Evolutionary conservation across 2,329 filamentous ascomycete genomes (phyloP).

Genomic region (Botrytis elliptica): DNA sequence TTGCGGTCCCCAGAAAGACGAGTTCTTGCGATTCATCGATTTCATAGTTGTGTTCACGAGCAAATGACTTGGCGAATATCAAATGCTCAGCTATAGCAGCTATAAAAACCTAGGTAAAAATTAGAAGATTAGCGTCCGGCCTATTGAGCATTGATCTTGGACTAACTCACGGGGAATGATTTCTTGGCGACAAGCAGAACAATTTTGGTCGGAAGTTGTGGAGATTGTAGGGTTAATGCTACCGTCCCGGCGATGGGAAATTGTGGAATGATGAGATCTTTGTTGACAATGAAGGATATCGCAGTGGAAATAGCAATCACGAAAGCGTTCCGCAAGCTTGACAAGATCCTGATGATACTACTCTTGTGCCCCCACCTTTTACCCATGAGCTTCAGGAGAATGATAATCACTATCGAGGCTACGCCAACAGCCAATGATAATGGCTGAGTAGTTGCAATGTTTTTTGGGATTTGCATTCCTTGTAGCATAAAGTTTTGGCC

Average conservation of each 20-base stretch:
- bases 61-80: slow-evolving; percentile 63
- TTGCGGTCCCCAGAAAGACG: slow-evolving; percentile 60
- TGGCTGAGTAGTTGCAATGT: slow-evolving; percentile 2
- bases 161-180: slow-evolving; percentile 46
- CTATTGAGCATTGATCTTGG: too few relatives aligned
- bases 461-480: not conserved
- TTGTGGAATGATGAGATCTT: not conserved
- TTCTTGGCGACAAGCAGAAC: not conserved
- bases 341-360: not conserved
- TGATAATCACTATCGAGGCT: not conserved
- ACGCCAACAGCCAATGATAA: slow-evolving; percentile 17
- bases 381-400: not conserved
- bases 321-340: slow-evolving; percentile 3
- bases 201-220: not conserved
- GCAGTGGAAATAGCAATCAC: slow-evolving; percentile 6
- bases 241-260: not conserved
- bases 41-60: slow-evolving; percentile 59
- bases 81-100: slow-evolving; percentile 63
- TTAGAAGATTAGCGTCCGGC: not conserved
- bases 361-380: slow-evolving; percentile 6
- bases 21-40: slow-evolving; percentile 66
- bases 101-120: slow-evolving; percentile 40
- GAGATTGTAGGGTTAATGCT: not conserved
- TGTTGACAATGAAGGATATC: slow-evolving; percentile 7
- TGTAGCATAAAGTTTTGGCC: not conserved